Base-by-base conservation (phyloP, 805 yeast genomes). In the Candida insectorum region DNA sequence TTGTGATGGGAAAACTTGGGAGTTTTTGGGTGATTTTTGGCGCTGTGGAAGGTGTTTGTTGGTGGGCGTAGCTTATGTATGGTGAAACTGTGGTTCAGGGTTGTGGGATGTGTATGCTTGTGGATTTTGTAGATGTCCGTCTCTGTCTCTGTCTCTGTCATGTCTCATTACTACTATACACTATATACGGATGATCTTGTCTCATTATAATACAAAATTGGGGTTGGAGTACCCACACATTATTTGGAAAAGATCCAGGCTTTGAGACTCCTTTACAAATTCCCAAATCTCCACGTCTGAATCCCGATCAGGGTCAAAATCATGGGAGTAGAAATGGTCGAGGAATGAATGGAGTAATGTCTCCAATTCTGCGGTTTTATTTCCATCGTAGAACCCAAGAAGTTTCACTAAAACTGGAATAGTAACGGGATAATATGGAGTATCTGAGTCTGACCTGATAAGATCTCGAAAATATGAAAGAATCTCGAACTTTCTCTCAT, bases 221-320 rank as follows among this genome's bases (percentile, higher is more conserved):
- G 39, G 39, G 22, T 28, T 35, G 16, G 39, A 26, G 15, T 35
- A 35, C 7, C 35, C 34, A 27, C 39, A 35, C 5, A 35, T 15
- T 20, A 35, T 35, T 7, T 35, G 30, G 19, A 35, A 30, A 22
- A 35, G 4, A 24, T 28, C 39, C 16, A 30, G 11, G 9, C 31
- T 29, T 18, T 27, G 23, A 7, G 10, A 3, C 11, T 31, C 30
- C 26, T 31, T 26, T 3, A 31, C 34, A 14, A 17, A 31, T 11
- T 27, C 19, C 39, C 39, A 35, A 14, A 34, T 10, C 4, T 24
- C 30, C 6, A 8, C 6, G 25, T 34, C 37, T 9, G 11, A 5
- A 9, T 10, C 18, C 9, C 10, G n/a, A 19, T 12, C 14, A 6
- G 16, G 16, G 13, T 27, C 34, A 7, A 6, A 11, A 9, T 13